Base-by-base conservation (phyloP, 202 grass and related monocot genomes). In the Zoysia matrella region DNA sequence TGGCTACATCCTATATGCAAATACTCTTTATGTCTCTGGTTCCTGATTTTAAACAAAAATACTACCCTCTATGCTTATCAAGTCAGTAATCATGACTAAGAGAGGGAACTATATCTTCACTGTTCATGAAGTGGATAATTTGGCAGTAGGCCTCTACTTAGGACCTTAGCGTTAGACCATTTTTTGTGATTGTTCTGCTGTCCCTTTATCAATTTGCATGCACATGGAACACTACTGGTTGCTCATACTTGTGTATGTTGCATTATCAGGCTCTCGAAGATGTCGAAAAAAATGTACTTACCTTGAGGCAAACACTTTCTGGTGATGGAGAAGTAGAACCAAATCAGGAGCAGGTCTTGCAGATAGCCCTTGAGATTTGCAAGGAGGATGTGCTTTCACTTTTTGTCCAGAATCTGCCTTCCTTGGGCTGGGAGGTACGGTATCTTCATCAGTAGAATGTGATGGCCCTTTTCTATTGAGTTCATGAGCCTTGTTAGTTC, bases 291-390 rank as follows among this genome's bases (percentile, higher is more conserved):
- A 90, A 96, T 48, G 63, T 96, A 47, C 69, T 77, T 71, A 81
- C 79, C 14, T 83, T 99, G 87, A 93, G 81, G 75, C 91, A 94
- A 13, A 88, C 87, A 53, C 89, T 99, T 72, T 86, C 90, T 52
- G 91, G 96, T 65, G 93, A 99, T 83, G 91, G 93, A 84, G 93
- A 99, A 89, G 69, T 79, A 18, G 96, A 94, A 91, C 96, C 92
- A 73, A 99, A 94, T 89, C 83, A 93, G 74, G 96, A 99, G 53
- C 83, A 93, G 45, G 82, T 95, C 68, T 77, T 91, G 51, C 96
- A 96, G 67, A 83, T 99, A 68, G 86, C 91, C 78, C 76, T 92
- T 36, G 30, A 36, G 30, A 36, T 36, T 36, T 36, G 30, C 30
- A 36, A 36, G 30, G 30, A 36, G 30, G 30, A 36, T 36, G 30